phyloP scores from a whole-genome alignment of 1,284 basidiomycete species.

The Sparassis latifolia region DNA sequence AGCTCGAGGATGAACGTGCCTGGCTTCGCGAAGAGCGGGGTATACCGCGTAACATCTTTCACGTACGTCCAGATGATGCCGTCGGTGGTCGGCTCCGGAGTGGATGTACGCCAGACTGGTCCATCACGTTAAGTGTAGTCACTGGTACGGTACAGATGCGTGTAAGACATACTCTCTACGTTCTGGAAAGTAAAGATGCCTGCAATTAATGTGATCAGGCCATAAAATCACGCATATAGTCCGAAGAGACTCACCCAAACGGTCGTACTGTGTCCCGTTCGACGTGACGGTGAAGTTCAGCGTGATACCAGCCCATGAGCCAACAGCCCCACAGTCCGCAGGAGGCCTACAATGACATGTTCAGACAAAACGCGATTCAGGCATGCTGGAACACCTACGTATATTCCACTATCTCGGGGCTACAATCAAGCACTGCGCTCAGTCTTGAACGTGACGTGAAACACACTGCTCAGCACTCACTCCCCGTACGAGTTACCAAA shows the following conservation, averaged over 20 bases:
- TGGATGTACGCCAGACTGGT: constrained; percentile 72
- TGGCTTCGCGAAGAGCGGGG: constrained; percentile 57
- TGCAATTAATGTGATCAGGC: not conserved
- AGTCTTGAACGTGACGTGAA: not conserved
- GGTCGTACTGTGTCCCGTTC: constrained; percentile 74
- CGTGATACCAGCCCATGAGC: constrained; percentile 70
- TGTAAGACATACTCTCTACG: constrained; percentile 52
- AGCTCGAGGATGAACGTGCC: constrained; percentile 69
- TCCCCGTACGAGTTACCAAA: constrained; percentile 66
- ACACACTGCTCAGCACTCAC: constrained; percentile 32
- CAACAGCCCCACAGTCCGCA: constrained; percentile 60
- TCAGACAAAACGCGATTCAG: not conserved
- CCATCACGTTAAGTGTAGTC: not conserved
- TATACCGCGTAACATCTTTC: constrained; percentile 72
- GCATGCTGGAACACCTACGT: constrained; percentile 34
- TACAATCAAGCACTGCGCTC: constrained; percentile 19
- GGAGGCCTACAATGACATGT: constrained; percentile 46
- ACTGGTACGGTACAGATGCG: not conserved
- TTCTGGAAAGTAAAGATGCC: constrained; percentile 67
- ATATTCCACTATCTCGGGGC: constrained; percentile 60
- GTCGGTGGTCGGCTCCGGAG: constrained; percentile 62
- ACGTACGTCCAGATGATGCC: constrained; percentile 77
- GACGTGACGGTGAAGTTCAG: constrained; percentile 74
- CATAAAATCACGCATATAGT: not conserved
- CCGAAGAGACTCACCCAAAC: constrained; percentile 34